Base-by-base conservation (phyloP, 192 early-diverging fungal genomes). In the Jimgerdemannia flammicorona region DNA sequence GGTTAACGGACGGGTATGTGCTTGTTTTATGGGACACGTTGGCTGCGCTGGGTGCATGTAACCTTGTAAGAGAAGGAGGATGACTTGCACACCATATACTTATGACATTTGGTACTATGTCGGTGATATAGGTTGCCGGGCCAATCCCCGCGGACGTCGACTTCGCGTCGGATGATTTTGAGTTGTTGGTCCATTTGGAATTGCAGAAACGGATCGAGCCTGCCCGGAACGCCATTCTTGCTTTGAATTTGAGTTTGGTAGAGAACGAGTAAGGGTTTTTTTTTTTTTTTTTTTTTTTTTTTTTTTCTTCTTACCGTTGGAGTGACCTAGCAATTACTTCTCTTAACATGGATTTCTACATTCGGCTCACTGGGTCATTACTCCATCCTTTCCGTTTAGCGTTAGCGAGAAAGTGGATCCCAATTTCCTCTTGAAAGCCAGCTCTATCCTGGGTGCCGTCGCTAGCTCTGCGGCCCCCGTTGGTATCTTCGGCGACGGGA, bases 1-100 rank as follows among this genome's bases (percentile, higher is more conserved):
- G n/a, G 79, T 89, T 29, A 93, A 94, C 68, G 92, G 91, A 6
- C 84, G 92, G 29, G 81, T 91, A 78, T 73, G 83, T 75, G 67
- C 63, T 44, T 43, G 41, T 49, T 44, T 70, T 44, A 43, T 29
- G 29, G 29, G 29, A 29, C 29, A 29, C 29, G 29, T 29, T 29
- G 29, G 29, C 29, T 29, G 29, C 29, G 29, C 29, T 29, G 29
- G 29, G 29, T 29, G 29, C 29, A 29, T 29, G 29, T 29, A 29
- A 29, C 29, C 29, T 29, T 29, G 29, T 29, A 29, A 29, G 29
- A 29, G 29, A 29, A 29, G 29, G 29, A 29, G 1, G 29, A 29
- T 29, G 29, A 29, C 29, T 29, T 29, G 29, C 29, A 29, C 29
- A n/a, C 29, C 29, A 6, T 19, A 4, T 14, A 6, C 17, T n/a